Base-by-base conservation (phyloP, 768 basidiomycete species). In the Suillus sp. region DNA sequence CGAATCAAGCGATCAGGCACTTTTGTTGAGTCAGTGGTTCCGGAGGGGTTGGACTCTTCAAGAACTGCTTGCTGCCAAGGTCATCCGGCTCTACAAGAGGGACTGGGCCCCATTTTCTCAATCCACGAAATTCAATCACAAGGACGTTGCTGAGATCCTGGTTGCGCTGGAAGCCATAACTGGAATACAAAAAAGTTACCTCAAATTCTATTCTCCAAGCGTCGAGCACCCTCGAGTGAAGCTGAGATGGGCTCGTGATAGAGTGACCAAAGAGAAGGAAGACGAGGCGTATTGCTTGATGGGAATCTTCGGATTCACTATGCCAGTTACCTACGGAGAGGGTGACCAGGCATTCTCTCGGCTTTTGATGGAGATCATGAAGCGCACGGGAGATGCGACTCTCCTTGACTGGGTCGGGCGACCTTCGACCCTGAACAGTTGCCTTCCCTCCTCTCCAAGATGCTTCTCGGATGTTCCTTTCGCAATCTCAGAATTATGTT, bases 51-150 rank as follows among this genome's bases (percentile, higher is more conserved):
- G 63, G 72, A 74, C 72, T n/a, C 71, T 73, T 14, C 72, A 73
- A 40, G 72, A 74, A 42, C 18, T 73, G 50, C 71, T 73, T n/a
- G 71, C 72, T 9, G 67, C 72, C 1, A 60, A 58, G 4, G 68
- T 65, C 42, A 70, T 73, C 16, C 66, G 59, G 48, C 66, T 73
- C 40, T 73, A 72, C 62, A 66, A 65, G 60, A 67, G 64, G 22
- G 71, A 73, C 60, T 74, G 72, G 72, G 59, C 63, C 4, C n/a
- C 37, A 35, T 63, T 45, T 60, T 22, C 35, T 5, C 27, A 40
- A 30, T 13, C 32, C 38, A 3, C 20, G 16, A 1, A 7, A 16
- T 57, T 34, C 32, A 64, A 64, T 35, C 48, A 64, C 59, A 64
- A 64, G 50, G 2, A 42, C 4, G 16, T 37, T 37, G 6, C 25